Evolutionary conservation across 352 stramenopile genomes (phyloP).

Genomic region (Discostella stelligera): DNA sequence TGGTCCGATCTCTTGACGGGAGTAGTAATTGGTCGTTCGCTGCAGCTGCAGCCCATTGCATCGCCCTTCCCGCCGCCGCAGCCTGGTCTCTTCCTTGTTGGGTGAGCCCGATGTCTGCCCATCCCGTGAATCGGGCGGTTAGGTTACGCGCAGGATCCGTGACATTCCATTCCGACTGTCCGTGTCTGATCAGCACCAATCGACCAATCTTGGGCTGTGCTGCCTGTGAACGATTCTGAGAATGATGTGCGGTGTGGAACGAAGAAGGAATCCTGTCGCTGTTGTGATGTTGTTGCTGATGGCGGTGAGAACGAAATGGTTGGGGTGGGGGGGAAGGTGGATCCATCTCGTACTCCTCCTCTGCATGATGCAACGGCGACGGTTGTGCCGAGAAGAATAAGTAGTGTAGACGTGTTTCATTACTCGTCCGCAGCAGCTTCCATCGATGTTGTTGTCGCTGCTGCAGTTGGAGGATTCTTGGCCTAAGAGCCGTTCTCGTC

Average conservation of each 20-base stretch:
- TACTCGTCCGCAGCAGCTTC: no score
- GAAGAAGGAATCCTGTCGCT: neutral
- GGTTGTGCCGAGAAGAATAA: slow-evolving; percentile 4
- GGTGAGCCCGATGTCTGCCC: slow-evolving; percentile 45
- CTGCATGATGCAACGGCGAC: neutral
- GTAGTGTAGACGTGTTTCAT: neutral
- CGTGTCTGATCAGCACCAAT: slow-evolving; percentile 83
- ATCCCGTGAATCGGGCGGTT: slow-evolving; percentile 47
- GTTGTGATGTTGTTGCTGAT: neutral
- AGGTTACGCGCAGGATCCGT: slow-evolving; percentile 71
- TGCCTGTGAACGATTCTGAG: neutral
- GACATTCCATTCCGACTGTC: slow-evolving; percentile 93
- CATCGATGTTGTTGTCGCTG: neutral
- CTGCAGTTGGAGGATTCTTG: neutral
- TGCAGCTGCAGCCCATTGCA: slow-evolving; percentile 32
- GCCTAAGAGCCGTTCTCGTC: no score
- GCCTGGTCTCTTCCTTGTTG: slow-evolving; percentile 45
- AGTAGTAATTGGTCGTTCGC: slow-evolving; percentile 22
- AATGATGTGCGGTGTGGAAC: neutral
- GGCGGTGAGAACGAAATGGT: neutral
- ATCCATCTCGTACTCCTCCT: neutral
- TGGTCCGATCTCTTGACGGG: slow-evolving; percentile 14
- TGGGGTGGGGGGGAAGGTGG: neutral
- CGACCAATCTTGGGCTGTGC: slow-evolving; percentile 20
- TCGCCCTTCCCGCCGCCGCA: slow-evolving; percentile 28